Evolutionary conservation across 306 rosid genomes (phyloP).

Genomic region (Vachellia pachyceras): DNA sequence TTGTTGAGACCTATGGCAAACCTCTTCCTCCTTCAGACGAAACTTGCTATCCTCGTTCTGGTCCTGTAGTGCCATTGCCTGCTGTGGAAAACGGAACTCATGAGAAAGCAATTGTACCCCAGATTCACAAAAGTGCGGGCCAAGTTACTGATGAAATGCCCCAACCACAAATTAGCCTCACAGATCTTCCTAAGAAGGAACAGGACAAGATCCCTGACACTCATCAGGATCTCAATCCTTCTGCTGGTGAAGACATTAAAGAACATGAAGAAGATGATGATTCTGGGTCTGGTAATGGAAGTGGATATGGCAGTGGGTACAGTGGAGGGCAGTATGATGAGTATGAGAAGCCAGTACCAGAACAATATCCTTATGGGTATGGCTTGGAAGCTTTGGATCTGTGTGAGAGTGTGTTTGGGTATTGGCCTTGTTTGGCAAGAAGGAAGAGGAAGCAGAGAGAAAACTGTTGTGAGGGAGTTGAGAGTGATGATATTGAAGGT

Average conservation of each 20-base stretch:
- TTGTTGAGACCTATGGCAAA: too few species aligned
- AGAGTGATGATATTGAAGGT: slow-evolving; percentile 26
- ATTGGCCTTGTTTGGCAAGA: slow-evolving; percentile 76
- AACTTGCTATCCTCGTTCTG: too few species aligned
- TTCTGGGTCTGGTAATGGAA: slow-evolving; percentile 22
- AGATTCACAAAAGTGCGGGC: too few species aligned
- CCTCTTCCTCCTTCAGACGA: too few species aligned
- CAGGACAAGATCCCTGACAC: slow-evolving; percentile 27
- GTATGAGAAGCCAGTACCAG: slow-evolving; percentile 44
- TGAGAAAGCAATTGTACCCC: too few species aligned
- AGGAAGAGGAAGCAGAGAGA: slow-evolving; percentile 42
- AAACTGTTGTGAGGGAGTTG: slow-evolving; percentile 8
- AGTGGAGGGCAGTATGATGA: slow-evolving; percentile 41
- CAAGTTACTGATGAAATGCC: neutral
- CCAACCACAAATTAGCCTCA: neutral
- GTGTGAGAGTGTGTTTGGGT: slow-evolving; percentile 81
- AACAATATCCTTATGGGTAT: slow-evolving; percentile 74
- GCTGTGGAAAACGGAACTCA: too few species aligned
- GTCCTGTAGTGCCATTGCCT: too few species aligned
- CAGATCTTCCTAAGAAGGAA: slow-evolving; percentile 15
- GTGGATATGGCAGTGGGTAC: slow-evolving; percentile 24
- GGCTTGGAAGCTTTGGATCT: slow-evolving; percentile 86
- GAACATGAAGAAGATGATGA: neutral
- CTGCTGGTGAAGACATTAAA: slow-evolving; percentile 38
- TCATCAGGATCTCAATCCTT: slow-evolving; percentile 2